A percentile compares a stretch with the other conserved stretches of the same genome.
Evolutionary conservation across 306 rosid genomes (phyloP).

Genomic region (Glycine soja): DNA sequence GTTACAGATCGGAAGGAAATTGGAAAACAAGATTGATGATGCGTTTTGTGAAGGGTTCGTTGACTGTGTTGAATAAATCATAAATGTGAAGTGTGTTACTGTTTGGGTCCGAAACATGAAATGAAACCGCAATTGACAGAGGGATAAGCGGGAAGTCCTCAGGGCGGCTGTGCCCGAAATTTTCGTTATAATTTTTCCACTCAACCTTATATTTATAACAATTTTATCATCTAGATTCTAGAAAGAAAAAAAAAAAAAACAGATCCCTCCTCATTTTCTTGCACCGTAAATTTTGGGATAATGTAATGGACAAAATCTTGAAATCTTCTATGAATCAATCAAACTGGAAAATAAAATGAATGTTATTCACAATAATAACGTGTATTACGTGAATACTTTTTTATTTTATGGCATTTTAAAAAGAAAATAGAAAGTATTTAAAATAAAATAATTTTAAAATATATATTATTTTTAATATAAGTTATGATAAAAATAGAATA

Average conservation of each 20-base stretch:
- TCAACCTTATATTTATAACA: not conserved
- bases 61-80: conserved; percentile 3
- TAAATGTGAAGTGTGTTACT: conserved; percentile 1
- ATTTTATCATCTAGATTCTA: no score
- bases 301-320: not conserved
- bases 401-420: not conserved
- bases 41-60: conserved; percentile 14
- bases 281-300: not conserved
- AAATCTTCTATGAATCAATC: not conserved
- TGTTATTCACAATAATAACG: not conserved
- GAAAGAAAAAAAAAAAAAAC: not conserved
- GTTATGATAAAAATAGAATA: not conserved
- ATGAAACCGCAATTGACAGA: conserved; percentile 42
- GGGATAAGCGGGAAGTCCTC: conserved; percentile 50
- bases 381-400: not conserved
- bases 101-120: not conserved
- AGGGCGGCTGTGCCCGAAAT: conserved; percentile 20
- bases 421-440: no score
- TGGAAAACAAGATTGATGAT: not conserved
- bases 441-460: not conserved
- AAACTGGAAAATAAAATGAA: not conserved
- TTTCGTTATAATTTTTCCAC: not conserved
- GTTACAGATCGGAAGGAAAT: conserved; percentile 27
- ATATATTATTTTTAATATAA: not conserved
- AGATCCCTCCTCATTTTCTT: not conserved